These are phyloP conservation scores for Gossypium laxum DNA, from an alignment of 441 rosid genomes.

Conservation along the genomic window DNA sequence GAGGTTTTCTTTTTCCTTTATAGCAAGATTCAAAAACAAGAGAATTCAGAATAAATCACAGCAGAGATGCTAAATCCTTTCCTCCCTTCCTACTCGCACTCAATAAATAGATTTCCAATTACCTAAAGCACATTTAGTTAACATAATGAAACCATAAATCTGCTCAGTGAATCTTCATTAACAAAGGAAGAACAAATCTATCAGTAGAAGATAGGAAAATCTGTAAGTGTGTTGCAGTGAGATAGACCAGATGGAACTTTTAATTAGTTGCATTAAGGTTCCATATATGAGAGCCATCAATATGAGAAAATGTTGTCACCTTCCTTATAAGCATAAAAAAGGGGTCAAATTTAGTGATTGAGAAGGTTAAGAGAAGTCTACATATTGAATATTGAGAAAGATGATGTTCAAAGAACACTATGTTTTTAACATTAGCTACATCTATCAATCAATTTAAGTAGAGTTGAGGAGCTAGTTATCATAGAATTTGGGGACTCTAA, in stretches of 20 bases:
- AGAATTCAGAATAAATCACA: neutral
- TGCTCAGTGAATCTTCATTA: neutral
- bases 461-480: conserved; percentile 1
- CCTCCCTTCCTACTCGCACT: neutral
- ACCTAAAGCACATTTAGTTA: neutral
- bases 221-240: neutral
- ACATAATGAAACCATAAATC: neutral
- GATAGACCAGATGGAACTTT: neutral
- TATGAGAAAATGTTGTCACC: neutral
- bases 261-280: neutral
- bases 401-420: neutral
- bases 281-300: neutral
- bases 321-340: neutral
- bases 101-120: neutral
- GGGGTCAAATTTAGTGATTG: neutral
- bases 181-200: neutral
- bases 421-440: neutral
- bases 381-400: neutral
- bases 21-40: neutral
- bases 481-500: conserved; percentile 1
- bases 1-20: neutral
- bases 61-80: neutral
- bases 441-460: conserved; percentile 1
- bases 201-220: neutral
- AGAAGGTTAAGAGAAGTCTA: neutral